Conservation (phyloP, 2,329 filamentous ascomycete genomes). For the Curvularia hawaiiensis region DNA sequence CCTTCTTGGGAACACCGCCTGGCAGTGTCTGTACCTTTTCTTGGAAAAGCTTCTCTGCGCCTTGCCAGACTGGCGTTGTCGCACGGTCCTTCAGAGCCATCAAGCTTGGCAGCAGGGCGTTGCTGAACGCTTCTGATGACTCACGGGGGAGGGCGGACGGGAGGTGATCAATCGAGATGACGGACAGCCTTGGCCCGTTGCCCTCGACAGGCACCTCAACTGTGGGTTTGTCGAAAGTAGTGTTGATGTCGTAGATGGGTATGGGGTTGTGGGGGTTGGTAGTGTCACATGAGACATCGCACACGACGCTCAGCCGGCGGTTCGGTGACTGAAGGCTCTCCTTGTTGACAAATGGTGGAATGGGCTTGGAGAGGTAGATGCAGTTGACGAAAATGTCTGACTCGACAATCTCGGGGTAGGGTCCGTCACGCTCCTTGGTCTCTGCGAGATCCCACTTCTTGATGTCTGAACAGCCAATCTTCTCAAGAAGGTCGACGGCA, state of each 20-base stretch:
- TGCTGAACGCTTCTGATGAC: slow-evolving; percentile 83
- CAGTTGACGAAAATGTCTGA: slow-evolving; percentile 56
- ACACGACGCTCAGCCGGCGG: slow-evolving; percentile 74
- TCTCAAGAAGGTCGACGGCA: slow-evolving; percentile 78
- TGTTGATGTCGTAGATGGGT: slow-evolving; percentile 83
- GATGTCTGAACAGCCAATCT: slow-evolving; percentile 75
- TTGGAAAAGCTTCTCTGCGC: slow-evolving; percentile 82
- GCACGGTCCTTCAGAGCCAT: slow-evolving; percentile 77
- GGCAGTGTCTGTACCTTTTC: slow-evolving; percentile 78
- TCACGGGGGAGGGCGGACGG: slow-evolving; percentile 78
- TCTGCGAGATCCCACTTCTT: slow-evolving; percentile 79
- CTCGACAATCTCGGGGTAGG: slow-evolving; percentile 78
- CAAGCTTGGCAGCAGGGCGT: slow-evolving; percentile 77
- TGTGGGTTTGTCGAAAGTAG: slow-evolving; percentile 87
- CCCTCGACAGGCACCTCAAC: slow-evolving; percentile 70
- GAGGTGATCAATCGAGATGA: slow-evolving; percentile 68
- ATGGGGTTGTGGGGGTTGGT: slow-evolving; percentile 75
- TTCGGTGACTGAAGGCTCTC: slow-evolving; percentile 69
- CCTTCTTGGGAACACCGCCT: slow-evolving; percentile 44
- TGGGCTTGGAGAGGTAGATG: slow-evolving; percentile 81
- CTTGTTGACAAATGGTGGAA: slow-evolving; percentile 79
- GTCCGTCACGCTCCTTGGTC: slow-evolving; percentile 68
- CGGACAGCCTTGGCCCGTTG: slow-evolving; percentile 66
- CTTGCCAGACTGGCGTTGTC: slow-evolving; percentile 77
- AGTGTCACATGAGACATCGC: slow-evolving; percentile 65